Percentiles rank a stretch among this genome's conserved stretches.
phyloP scores from a whole-genome alignment of 2,329 filamentous ascomycete genomes.

The Trematosphaeria pertusa region DNA sequence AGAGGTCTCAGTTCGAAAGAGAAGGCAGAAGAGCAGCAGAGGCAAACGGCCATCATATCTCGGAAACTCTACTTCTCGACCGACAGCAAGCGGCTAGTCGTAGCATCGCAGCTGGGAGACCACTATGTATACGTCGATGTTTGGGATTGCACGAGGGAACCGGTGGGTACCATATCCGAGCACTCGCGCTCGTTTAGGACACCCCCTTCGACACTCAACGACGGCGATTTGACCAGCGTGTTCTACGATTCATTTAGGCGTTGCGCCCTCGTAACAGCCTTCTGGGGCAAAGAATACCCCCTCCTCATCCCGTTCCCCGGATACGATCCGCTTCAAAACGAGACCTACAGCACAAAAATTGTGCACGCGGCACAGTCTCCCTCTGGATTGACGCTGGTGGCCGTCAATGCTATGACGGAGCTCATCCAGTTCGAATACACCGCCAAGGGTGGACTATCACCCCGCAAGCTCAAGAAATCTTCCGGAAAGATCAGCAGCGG shows the following conservation, averaged over 20 bases:
- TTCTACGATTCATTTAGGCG: constrained; percentile 42
- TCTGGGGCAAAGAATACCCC: constrained; percentile 36
- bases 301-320: constrained; percentile 32
- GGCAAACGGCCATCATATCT: constrained; percentile 34
- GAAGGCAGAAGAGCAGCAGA: constrained; percentile 38
- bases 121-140: constrained; percentile 38
- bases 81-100: constrained; percentile 39
- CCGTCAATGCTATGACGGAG: constrained; percentile 45
- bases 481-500: constrained; percentile 38
- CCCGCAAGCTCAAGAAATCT: constrained; percentile 40
- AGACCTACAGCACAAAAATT: constrained; percentile 39
- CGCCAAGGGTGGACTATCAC: constrained; percentile 32
- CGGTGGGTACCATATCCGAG: constrained; percentile 33
- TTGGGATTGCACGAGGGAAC: constrained; percentile 33
- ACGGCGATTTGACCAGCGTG: constrained; percentile 43
- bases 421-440: constrained; percentile 46
- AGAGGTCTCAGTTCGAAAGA: constrained; percentile 28
- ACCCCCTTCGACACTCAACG: constrained; percentile 42
- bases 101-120: constrained; percentile 44
- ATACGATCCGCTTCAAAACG: constrained; percentile 34
- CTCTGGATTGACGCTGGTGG: constrained; percentile 36
- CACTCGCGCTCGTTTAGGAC: constrained; percentile 34
- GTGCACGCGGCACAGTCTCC: constrained; percentile 46
- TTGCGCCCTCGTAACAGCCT: constrained; percentile 38
- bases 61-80: constrained; percentile 44